Percentiles rank a stretch among this genome's conserved stretches.
Evolutionary conservation across 352 stramenopile genomes (phyloP).

Genomic region (Globisporangium takayamanum): DNA sequence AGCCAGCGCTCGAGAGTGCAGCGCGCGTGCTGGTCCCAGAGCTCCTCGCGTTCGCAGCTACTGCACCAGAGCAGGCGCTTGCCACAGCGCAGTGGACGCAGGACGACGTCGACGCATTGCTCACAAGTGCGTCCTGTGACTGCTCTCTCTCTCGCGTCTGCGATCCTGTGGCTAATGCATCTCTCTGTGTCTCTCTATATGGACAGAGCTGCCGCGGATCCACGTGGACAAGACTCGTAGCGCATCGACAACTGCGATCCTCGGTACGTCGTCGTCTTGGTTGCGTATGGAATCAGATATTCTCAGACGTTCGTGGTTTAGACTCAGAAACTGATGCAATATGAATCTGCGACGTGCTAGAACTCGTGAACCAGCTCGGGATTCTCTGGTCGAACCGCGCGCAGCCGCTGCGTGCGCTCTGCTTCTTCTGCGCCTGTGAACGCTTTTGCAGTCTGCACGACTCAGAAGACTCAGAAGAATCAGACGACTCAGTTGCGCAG

Average conservation of each 20-base stretch:
- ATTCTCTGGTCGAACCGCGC: slow-evolving; percentile 66
- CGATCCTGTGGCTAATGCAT: not conserved
- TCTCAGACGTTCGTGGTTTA: not conserved
- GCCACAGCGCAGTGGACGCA: not conserved
- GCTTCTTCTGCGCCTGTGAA: slow-evolving; percentile 43
- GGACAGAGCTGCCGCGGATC: slow-evolving; percentile 17
- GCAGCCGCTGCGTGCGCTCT: slow-evolving; percentile 34
- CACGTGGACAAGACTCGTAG: slow-evolving; percentile 12
- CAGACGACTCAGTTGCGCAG: slow-evolving; percentile 1
- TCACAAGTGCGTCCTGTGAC: not conserved
- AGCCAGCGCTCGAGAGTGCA: slow-evolving; percentile 43
- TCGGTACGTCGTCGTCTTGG: slow-evolving; percentile 5
- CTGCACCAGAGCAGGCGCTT: slow-evolving; percentile 12
- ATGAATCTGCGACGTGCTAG: not conserved
- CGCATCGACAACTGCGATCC: slow-evolving; percentile 16
- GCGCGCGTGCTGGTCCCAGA: slow-evolving; percentile 32
- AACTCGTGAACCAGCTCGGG: slow-evolving; percentile 55
- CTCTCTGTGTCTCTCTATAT: not conserved
- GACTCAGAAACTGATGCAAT: not conserved
- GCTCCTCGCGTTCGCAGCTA: slow-evolving; percentile 26
- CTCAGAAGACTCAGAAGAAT: slow-evolving; percentile 1
- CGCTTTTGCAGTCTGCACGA: slow-evolving; percentile 11
- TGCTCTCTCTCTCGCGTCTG: not conserved
- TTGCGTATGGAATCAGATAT: no score
- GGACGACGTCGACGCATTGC: slow-evolving; percentile 9